A percentile compares a stretch with the other conserved stretches of the same genome.
Conservation (phyloP, 2,329 filamentous ascomycete genomes). For the Lachnellula suecica region DNA sequence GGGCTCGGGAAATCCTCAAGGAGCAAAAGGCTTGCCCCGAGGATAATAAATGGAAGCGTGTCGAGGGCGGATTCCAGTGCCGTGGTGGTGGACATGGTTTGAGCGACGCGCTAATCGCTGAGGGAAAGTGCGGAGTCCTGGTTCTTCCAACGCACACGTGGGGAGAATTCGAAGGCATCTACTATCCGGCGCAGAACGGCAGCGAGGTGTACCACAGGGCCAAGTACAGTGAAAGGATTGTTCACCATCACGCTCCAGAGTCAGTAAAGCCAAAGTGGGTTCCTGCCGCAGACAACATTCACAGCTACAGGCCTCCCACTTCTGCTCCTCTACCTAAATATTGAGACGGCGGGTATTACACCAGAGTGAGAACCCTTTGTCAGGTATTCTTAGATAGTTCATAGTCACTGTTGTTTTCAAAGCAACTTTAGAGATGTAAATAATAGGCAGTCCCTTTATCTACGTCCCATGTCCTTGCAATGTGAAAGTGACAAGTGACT, state of each 20-base stretch:
- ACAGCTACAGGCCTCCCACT: too few relatives aligned
- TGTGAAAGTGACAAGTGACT: too few relatives aligned
- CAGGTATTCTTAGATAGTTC: too few relatives aligned
- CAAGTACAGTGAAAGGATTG: background rate
- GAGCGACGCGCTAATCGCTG: conserved; percentile 34
- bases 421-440: too few relatives aligned
- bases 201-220: background rate
- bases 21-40: conserved; percentile 51
- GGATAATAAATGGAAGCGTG: conserved; percentile 60
- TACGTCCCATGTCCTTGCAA: too few relatives aligned
- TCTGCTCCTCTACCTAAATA: too few relatives aligned
- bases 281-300: too few relatives aligned
- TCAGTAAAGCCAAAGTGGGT: background rate
- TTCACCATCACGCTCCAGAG: background rate
- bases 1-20: conserved; percentile 33
- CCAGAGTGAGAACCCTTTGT: too few relatives aligned
- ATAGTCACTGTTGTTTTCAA: too few relatives aligned
- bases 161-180: background rate
- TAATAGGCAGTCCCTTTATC: too few relatives aligned
- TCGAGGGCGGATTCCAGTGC: conserved; percentile 57
- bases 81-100: conserved; percentile 58
- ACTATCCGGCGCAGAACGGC: background rate
- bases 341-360: too few relatives aligned
- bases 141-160: background rate
- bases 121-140: conserved; percentile 6